Evolutionary conservation across 345 rosid genomes (phyloP), one percentile per base, ranked within the genome.

Genomic region (Salix exigua): DNA sequence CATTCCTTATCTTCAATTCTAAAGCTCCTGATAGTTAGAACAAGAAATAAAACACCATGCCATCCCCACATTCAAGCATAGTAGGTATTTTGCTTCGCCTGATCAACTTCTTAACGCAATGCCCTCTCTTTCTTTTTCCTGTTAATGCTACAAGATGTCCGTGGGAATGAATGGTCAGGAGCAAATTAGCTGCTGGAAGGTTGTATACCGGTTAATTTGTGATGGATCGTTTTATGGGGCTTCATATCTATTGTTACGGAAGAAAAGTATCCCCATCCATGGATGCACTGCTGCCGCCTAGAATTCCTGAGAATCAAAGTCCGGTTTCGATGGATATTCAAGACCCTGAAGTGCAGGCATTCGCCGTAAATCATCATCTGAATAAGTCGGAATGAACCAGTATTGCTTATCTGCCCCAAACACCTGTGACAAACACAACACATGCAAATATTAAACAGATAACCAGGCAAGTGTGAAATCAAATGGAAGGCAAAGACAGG

Each of bases 331-430:
- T 65, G 98, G 98, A 76, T 90, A 96, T 75, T 91, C 97, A 19
- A 96, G 92, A 72, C 99, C 97, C 77, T 93, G 96, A 80, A 96
- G 97, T 33, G 89, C 89, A 5, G 96, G 97, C 85, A 96, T 96
- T 75, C 92, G 80, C 31, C 95, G 81, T 76, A 91, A 33, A 81
- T 96, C 99, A 74, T 96, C 98, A 4, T 93, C 98, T 7, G 96
- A 89, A 75, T 96, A 93, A 19, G 88, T 82, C 2, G 99, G 99
- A 40, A 96, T 74, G 68, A 93, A 86, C 97, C 98, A 93, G 75
- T 91, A 88, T 53, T 88, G 79, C 75, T 86, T 89, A 81, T 91
- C 98, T 78, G 85, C 86, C 58, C 99, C 99, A 85, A 91, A 91
- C n/a, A 91, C 99, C 99, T 93, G 81, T 73, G 40, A 66, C 31